These are phyloP conservation scores for Backusella australiensis DNA, from an alignment of 192 early-diverging fungal species.

Conservation along the genomic window DNA sequence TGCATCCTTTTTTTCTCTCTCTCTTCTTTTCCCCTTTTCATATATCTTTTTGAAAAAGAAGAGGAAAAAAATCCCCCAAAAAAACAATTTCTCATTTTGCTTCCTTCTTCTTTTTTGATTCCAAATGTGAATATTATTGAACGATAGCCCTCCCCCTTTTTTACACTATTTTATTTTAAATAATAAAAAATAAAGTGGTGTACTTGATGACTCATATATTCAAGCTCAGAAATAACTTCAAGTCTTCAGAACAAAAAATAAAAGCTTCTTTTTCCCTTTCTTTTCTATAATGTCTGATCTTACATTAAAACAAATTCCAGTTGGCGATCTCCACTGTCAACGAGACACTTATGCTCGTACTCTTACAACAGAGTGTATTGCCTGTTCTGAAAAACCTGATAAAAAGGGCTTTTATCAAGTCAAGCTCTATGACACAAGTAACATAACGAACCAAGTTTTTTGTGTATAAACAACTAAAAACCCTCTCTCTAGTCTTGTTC, in stretches of 20 bases:
- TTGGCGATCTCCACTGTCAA: slow-evolving; percentile 63
- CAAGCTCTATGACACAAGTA: slow-evolving; percentile 57
- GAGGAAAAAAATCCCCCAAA: background rate
- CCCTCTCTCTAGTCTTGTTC: slow-evolving; percentile 53
- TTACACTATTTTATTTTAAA: background rate
- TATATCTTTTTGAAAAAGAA: background rate
- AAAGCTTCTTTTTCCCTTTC: background rate
- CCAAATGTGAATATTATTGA: background rate
- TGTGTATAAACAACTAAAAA: background rate
- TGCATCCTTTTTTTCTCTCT: background rate
- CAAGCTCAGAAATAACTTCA: too few relatives aligned
- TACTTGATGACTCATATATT: too few relatives aligned
- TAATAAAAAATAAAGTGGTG: too few relatives aligned
- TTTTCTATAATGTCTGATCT: background rate
- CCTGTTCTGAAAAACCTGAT: slow-evolving; percentile 51
- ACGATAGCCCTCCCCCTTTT: background rate
- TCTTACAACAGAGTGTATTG: slow-evolving; percentile 48
- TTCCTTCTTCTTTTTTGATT: background rate
- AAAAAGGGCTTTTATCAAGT: slow-evolving; percentile 60
- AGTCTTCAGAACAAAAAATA: too few relatives aligned
- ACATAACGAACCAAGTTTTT: background rate
- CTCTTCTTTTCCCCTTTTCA: background rate
- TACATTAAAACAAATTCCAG: slow-evolving; percentile 42
- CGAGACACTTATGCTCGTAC: slow-evolving; percentile 45
- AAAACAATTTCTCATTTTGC: too few relatives aligned